Conservation (phyloP, 2,329 filamentous ascomycete species). For the Septoria petroselini region DNA sequence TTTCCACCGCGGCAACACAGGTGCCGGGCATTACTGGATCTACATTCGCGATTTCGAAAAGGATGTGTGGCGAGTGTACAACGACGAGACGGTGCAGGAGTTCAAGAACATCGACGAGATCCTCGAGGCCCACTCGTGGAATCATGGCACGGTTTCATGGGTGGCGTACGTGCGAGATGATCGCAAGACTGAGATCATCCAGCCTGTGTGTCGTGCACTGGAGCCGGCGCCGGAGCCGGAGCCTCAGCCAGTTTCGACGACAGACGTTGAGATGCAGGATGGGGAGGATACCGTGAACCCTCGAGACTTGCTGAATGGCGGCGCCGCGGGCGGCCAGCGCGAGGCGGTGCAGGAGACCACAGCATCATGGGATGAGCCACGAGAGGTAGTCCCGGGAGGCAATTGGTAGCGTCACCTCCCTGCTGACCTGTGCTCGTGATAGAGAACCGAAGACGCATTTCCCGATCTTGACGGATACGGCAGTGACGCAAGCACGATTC, state of each 20-base stretch:
- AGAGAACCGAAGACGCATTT: too few relatives aligned
- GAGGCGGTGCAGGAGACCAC: too few relatives aligned
- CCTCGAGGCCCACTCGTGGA: constrained; percentile 59
- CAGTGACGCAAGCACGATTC: too few relatives aligned
- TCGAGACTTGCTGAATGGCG: too few relatives aligned
- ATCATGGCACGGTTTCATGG: constrained; percentile 75
- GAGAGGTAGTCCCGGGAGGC: too few relatives aligned
- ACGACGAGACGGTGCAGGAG: constrained; percentile 77
- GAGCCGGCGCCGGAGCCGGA: constrained; percentile 19
- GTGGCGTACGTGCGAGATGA: constrained; percentile 76
- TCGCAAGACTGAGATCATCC: constrained; percentile 57
- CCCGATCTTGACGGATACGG: too few relatives aligned
- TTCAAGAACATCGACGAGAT: constrained; percentile 57
- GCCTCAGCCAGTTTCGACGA: not conserved
- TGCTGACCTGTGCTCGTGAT: too few relatives aligned
- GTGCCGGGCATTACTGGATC: constrained; percentile 87
- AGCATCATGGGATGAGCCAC: too few relatives aligned
- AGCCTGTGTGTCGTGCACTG: constrained; percentile 41
- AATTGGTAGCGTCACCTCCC: too few relatives aligned
- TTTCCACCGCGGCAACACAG: constrained; percentile 69
- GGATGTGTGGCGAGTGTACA: constrained; percentile 86
- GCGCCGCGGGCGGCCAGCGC: too few relatives aligned
- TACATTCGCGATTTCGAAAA: constrained; percentile 88
- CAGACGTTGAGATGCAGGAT: constrained; percentile 5
- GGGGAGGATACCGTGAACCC: too few relatives aligned